These are phyloP conservation scores for Paramyrothecium sp. DNA, from an alignment of 2,329 filamentous ascomycete genomes.

Conservation along the genomic window DNA sequence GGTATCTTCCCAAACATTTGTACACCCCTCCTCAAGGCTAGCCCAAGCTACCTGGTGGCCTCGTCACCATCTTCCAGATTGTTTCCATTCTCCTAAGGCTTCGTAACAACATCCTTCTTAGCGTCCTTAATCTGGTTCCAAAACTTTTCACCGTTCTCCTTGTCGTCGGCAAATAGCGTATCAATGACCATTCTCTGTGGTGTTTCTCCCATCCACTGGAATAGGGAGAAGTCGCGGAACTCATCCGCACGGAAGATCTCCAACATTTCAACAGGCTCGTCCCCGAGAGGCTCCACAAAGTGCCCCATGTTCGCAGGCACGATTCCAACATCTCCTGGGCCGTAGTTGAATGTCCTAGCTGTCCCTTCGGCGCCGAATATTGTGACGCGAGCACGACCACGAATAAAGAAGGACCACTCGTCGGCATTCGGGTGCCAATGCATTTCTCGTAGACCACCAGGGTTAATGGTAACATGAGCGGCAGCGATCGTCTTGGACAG, in stretches of 20 bases:
- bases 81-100: slow-evolving; percentile 12
- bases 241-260: slow-evolving; percentile 72
- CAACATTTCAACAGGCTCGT: slow-evolving; percentile 72
- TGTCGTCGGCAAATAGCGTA: slow-evolving; percentile 62
- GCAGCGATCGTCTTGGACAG: slow-evolving; percentile 72
- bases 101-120: slow-evolving; percentile 55
- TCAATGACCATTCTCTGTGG: slow-evolving; percentile 65
- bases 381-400: slow-evolving; percentile 69
- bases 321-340: slow-evolving; percentile 73
- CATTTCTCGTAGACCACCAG: slow-evolving; percentile 73
- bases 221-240: slow-evolving; percentile 71
- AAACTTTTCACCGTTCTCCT: slow-evolving; percentile 61
- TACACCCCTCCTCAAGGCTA: too few relatives aligned
- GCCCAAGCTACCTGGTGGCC: too few relatives aligned
- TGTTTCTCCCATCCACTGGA: slow-evolving; percentile 75
- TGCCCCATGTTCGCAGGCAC: slow-evolving; percentile 77
- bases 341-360: slow-evolving; percentile 74
- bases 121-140: slow-evolving; percentile 60
- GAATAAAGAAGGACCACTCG: slow-evolving; percentile 79
- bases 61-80: too few relatives aligned
- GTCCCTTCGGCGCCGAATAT: slow-evolving; percentile 69
- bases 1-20: too few relatives aligned
- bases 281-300: slow-evolving; percentile 80
- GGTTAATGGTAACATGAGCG: slow-evolving; percentile 68
- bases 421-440: slow-evolving; percentile 81